Evolutionary conservation across 2,329 filamentous ascomycete species (phyloP), one percentile per base, ranked within the genome.

Genomic region (Ophiostoma fasciatum): DNA sequence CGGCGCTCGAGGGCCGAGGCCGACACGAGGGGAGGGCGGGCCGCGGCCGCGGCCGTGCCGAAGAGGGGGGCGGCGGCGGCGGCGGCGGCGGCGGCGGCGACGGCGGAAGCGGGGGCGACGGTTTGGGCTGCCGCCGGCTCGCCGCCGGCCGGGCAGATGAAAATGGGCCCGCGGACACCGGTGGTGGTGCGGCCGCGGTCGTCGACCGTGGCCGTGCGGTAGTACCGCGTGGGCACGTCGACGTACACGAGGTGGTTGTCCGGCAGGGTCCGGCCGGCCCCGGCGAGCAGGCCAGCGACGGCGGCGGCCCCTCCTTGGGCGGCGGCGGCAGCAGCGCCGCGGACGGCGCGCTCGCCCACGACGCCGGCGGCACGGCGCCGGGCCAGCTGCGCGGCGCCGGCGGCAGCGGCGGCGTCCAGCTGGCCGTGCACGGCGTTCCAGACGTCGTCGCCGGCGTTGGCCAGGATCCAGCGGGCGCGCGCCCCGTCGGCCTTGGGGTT

Each of bases 361-460:
- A 62, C 57, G 0, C 64, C 62, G 13, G 53, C 50, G 7, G 39
- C 38, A 4, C 48, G 42, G 6, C 46, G 47, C 49, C 56, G 61
- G 7, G 52, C 46, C 7, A 48, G 38, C n/a, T 15, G 15, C 15
- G 5, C 17, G 7, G n/a, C 46, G 33, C 60, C 52, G 28, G 51
- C 49, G 8, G 53, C 48, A 26, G 56, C 47, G 21, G 55, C 49
- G 23, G 46, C 52, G 47, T 71, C 65, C 7, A 75, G 53, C 37
- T 60, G 43, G 12, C 51, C 51, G 45, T 70, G 64, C 14, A 75
- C 48, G 35, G 57, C 54, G 7, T 51, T 45, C 39, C 59, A 64
- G 13, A 71, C 54, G 34, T 70, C 66, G 27, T 71, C 62, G 4
- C 66, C 66, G 0, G 62, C 61, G 41, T 74, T 72, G 42, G 58